Evolutionary conservation across 805 yeast genomes (phyloP), one percentile per base, ranked within the genome.

Genomic region (Tetrapisispora taiwanensis): DNA sequence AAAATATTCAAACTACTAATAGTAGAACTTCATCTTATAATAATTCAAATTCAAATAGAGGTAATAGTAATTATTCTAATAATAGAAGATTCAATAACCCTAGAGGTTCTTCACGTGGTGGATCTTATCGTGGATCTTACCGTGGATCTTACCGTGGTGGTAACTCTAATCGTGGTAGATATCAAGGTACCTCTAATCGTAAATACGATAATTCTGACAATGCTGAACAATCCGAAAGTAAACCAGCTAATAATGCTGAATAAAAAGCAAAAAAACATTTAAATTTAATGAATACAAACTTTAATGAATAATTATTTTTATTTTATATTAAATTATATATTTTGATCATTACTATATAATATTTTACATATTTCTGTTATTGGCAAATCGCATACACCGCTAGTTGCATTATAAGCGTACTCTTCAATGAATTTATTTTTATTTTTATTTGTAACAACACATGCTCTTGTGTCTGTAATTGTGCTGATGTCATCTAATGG

Each of bases 361-460:
- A 82, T 77, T 39, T 73, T 72, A 54, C 84, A 81, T 1, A 82
- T 90, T 38, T 78, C 73, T 13, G 76, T 72, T 1, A 88, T 69
- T 0, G 95, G 90, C 42, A 89, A 57, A 60, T 89, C 97, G 75
- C 87, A 76, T 4, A 90, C 90, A 0, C 95, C 96, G 56, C 86
- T 84, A 0, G 92, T 80, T 17, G 84, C 76, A 14, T 61, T 57
- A 67, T 71, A 73, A 7, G 80, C 66, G 56, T 69, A 81, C 14
- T 55, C 48, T 4, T 52, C 52, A 20, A 58, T 36, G 26, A 56
- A 50, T 28, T 45, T 42, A 6, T 30, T 24, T 17, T 46, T 43
- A 39, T 62, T 51, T 9, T 44, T 45, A 22, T 54, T 59, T 8
- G 60, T 40, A 1, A 51, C 58, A 3, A 72, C 57, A 24, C 59